Base-by-base conservation (phyloP, 2,329 filamentous ascomycete species). In the Alternaria brassicicola region DNA sequence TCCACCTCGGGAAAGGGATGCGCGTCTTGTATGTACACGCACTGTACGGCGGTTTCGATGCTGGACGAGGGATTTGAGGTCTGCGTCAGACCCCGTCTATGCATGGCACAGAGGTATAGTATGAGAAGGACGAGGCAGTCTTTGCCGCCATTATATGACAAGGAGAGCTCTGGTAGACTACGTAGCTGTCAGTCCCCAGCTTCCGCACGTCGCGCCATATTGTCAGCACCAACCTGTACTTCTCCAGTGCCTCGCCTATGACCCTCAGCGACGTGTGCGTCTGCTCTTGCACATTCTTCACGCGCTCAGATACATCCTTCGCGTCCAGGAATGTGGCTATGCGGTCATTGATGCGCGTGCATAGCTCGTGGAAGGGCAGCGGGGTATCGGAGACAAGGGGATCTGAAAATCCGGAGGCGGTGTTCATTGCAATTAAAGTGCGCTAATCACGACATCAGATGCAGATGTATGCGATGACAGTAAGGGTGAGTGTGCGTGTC, bases 141-240 rank as follows among this genome's bases (percentile, higher is more conserved):
- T 78, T 99, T 99, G 61, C 95, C 95, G 73, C 95, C 95, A 71
- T 99, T 99, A 80, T 97, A 99, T 55, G 94, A 96, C 64, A 98
- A 83, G 5, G 93, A 92, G 60, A 98, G 84, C 74, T 96, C 85
- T 57, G 89, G 84, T 62, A 90, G 85, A 57, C 91, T 95, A 69
- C 59, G 52, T 31, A 47, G 39, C 21, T 36, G 62, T 73, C 55
- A 75, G 67, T 59, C 53, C 50, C n/a, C 23, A 49, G 39, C 38
- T 45, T 41, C 57, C 47, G 30, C 48, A 46, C 38, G 15, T n/a
- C 43, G 50, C 36, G 19, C 54, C 50, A 38, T 42, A 46, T 25
- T 38, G 36, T 36, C 28, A 35, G 52, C 33, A 78, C 86, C 57
- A 80, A 95, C 88, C 85, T 85, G 77, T 97, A 98, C 72, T 84